phyloP scores from a whole-genome alignment of 2,329 filamentous ascomycete genomes.

The Cryphonectria naterciae region DNA sequence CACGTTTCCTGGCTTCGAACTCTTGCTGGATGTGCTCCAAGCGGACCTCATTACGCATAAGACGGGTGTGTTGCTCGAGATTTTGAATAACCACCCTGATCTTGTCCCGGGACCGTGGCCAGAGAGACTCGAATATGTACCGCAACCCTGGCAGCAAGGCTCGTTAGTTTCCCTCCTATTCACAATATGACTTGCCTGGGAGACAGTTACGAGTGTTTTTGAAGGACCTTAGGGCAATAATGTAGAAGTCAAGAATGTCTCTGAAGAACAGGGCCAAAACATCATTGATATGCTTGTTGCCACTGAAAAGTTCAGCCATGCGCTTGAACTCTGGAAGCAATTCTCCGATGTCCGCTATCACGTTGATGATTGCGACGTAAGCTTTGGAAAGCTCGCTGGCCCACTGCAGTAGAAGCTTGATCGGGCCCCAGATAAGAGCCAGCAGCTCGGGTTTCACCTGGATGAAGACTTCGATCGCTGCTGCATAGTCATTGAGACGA shows the following conservation, averaged over 20 bases:
- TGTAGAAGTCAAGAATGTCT: constrained; percentile 44
- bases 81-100: neutral
- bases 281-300: constrained; percentile 34
- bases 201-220: constrained; percentile 3
- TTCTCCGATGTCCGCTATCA: neutral
- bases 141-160: neutral
- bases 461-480: constrained; percentile 37
- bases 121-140: neutral
- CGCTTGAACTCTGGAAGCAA: neutral
- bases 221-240: constrained; percentile 39
- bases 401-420: constrained; percentile 59
- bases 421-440: constrained; percentile 44
- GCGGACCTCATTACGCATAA: constrained; percentile 11
- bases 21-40: constrained; percentile 14
- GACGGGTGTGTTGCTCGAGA: neutral
- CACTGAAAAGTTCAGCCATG: constrained; percentile 30
- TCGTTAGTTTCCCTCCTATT: neutral
- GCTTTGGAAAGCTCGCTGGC: constrained; percentile 48
- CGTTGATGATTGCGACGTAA: neutral
- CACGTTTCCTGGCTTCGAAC: constrained; percentile 10
- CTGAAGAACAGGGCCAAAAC: constrained; percentile 40
- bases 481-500: constrained; percentile 35
- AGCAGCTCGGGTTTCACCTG: constrained; percentile 41
- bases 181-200: neutral
- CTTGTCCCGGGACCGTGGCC: neutral